These are phyloP conservation scores for Naegleria lovaniensis DNA, from an alignment of 208 protist species.

Conservation along the genomic window DNA sequence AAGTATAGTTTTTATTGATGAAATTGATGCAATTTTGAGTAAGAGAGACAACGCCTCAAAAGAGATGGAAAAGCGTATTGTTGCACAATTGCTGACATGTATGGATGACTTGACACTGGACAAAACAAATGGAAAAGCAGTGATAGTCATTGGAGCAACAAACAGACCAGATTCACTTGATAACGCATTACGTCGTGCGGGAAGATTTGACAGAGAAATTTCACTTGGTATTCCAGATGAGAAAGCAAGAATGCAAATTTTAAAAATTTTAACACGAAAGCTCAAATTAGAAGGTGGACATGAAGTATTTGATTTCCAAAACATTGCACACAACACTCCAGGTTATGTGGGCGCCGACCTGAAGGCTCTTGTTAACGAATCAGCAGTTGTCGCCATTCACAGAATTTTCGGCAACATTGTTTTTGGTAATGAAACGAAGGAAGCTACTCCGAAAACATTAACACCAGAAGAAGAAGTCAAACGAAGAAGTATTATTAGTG, in stretches of 20 bases:
- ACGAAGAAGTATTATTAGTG: constrained; percentile 19
- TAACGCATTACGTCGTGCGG: constrained; percentile 85
- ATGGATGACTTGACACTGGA: constrained; percentile 89
- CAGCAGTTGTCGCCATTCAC: constrained; percentile 56
- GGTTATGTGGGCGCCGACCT: constrained; percentile 97
- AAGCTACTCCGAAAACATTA: neutral
- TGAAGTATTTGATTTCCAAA: constrained; percentile 73
- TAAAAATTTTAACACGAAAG: constrained; percentile 68
- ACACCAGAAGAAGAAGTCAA: neutral
- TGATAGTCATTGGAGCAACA: constrained; percentile 89
- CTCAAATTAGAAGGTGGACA: constrained; percentile 63
- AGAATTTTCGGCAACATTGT: constrained; percentile 45
- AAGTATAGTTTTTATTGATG: constrained; percentile 98
- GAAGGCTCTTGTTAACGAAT: constrained; percentile 86
- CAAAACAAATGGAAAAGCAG: constrained; percentile 67
- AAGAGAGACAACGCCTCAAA: constrained; percentile 85
- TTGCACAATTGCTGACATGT: constrained; percentile 96
- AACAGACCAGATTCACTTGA: constrained; percentile 92
- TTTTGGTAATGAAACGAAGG: neutral
- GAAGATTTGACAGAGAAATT: constrained; percentile 96
- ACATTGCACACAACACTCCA: constrained; percentile 85
- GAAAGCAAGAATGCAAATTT: constrained; percentile 72
- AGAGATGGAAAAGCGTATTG: constrained; percentile 97
- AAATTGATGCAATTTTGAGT: constrained; percentile 70
- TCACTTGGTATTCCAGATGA: constrained; percentile 87